Conservation (phyloP, 768 basidiomycete genomes). For the Lentinula guzmanii region DNA sequence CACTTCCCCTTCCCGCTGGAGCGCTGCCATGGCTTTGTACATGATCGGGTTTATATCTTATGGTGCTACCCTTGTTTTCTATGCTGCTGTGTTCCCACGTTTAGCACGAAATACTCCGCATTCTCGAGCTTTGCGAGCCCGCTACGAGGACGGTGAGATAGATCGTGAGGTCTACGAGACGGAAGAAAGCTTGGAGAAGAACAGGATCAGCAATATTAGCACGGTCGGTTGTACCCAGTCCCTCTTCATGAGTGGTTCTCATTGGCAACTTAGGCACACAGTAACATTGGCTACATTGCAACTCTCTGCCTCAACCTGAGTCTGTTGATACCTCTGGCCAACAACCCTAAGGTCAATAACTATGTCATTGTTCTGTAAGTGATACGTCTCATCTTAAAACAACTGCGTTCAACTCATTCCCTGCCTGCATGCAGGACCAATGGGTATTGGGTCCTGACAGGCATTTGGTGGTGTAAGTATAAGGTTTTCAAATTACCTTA, state of each 20-base stretch:
- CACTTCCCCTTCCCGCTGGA: slow-evolving; percentile 64
- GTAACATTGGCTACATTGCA: slow-evolving; percentile 69
- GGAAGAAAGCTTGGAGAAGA: slow-evolving; percentile 80
- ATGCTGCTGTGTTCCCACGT: slow-evolving; percentile 71
- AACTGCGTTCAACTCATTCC: not conserved
- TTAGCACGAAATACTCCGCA: slow-evolving; percentile 73
- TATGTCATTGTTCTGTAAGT: slow-evolving; percentile 67
- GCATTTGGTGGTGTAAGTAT: slow-evolving; percentile 83
- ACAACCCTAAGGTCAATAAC: slow-evolving; percentile 63
- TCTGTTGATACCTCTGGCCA: slow-evolving; percentile 55
- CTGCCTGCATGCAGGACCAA: slow-evolving; percentile 42
- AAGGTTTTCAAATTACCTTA: not conserved
- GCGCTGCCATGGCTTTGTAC: slow-evolving; percentile 70
- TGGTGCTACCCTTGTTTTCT: slow-evolving; percentile 79
- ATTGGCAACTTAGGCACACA: slow-evolving; percentile 47
- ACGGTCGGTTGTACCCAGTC: slow-evolving; percentile 39
- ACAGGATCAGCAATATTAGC: slow-evolving; percentile 78
- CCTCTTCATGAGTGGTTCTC: not conserved
- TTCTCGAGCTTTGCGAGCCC: slow-evolving; percentile 46
- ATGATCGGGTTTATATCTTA: slow-evolving; percentile 78
- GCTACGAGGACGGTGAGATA: slow-evolving; percentile 56
- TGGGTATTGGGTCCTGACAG: slow-evolving; percentile 70
- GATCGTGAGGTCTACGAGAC: slow-evolving; percentile 56
- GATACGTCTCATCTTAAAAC: not conserved
- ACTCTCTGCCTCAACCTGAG: slow-evolving; percentile 64